Percentiles rank a stretch among this genome's conserved stretches.
Evolutionary conservation across 768 basidiomycete genomes (phyloP).

Genomic region (Holtermanniella nyarrowii): DNA sequence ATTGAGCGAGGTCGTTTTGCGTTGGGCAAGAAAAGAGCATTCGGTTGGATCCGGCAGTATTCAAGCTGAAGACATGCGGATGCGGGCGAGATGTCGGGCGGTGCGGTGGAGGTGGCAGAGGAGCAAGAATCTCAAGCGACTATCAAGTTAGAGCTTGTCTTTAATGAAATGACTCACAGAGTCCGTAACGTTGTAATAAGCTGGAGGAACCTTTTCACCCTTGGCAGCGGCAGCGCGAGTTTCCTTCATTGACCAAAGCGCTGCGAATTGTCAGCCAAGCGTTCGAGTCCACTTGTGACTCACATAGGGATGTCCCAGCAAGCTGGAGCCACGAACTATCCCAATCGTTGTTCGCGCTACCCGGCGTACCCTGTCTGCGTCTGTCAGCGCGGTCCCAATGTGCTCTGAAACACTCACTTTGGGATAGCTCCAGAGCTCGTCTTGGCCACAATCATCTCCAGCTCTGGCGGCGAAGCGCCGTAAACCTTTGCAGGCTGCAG

Average conservation of each 20-base stretch:
- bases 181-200: slow-evolving; percentile 40
- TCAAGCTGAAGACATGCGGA: slow-evolving; percentile 69
- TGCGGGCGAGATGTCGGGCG: slow-evolving; percentile 36
- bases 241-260: slow-evolving; percentile 42
- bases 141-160: too few relatives aligned
- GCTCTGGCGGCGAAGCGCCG: slow-evolving; percentile 37
- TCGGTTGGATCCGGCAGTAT: slow-evolving; percentile 85
- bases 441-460: slow-evolving; percentile 40
- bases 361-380: slow-evolving; percentile 35
- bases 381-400: background rate
- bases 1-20: slow-evolving; percentile 61
- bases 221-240: slow-evolving; percentile 37
- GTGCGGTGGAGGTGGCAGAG: slow-evolving; percentile 40
- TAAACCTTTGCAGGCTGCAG: slow-evolving; percentile 36
- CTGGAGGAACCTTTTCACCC: slow-evolving; percentile 41
- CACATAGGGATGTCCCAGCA: slow-evolving; percentile 40
- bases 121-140: slow-evolving; percentile 39
- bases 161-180: background rate
- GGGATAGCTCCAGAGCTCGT: slow-evolving; percentile 37
- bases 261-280: slow-evolving; percentile 5
- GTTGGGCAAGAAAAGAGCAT: slow-evolving; percentile 77
- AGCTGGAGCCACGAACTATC: slow-evolving; percentile 41
- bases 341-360: slow-evolving; percentile 40
- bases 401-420: slow-evolving; percentile 14
- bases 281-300: slow-evolving; percentile 1